These are phyloP conservation scores for Talaromyces adpressus DNA, from an alignment of 495 filamentous ascomycete genomes.

Conservation along the genomic window DNA sequence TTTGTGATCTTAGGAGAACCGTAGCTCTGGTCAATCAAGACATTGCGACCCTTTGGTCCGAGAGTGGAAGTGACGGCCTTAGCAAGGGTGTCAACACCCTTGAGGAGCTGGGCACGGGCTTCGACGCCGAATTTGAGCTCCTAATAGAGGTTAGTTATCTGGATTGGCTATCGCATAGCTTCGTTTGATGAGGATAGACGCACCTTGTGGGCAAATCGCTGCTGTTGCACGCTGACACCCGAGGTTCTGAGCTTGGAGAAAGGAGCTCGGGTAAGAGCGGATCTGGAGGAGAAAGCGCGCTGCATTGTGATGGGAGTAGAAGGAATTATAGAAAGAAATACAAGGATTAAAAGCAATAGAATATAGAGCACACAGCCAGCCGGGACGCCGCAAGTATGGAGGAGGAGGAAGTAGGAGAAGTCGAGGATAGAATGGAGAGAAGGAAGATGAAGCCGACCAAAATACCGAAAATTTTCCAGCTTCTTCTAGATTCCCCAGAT, in stretches of 20 bases:
- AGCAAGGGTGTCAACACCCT: constrained; percentile 93
- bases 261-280: constrained; percentile 55
- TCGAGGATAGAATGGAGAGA: constrained; percentile 17
- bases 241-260: constrained; percentile 35
- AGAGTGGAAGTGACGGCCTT: constrained; percentile 95
- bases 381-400: constrained; percentile 26
- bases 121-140: constrained; percentile 98
- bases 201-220: constrained; percentile 94
- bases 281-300: constrained; percentile 61
- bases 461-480: constrained; percentile 45
- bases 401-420: constrained; percentile 14
- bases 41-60: constrained; percentile 96
- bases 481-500: constrained; percentile 37
- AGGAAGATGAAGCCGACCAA: constrained; percentile 36
- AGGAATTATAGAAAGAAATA: constrained; percentile 19
- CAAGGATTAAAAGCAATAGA: constrained; percentile 15
- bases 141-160: constrained; percentile 35
- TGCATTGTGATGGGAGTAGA: constrained; percentile 53
- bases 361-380: constrained; percentile 15
- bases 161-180: neutral
- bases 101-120: constrained; percentile 77
- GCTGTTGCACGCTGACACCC: constrained; percentile 66
- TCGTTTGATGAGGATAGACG: constrained; percentile 15
- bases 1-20: constrained; percentile 99
- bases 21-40: constrained; percentile 94